These are phyloP conservation scores for Verticillium tricorpus DNA, from an alignment of 2,329 filamentous ascomycete species.

Conservation along the genomic window DNA sequence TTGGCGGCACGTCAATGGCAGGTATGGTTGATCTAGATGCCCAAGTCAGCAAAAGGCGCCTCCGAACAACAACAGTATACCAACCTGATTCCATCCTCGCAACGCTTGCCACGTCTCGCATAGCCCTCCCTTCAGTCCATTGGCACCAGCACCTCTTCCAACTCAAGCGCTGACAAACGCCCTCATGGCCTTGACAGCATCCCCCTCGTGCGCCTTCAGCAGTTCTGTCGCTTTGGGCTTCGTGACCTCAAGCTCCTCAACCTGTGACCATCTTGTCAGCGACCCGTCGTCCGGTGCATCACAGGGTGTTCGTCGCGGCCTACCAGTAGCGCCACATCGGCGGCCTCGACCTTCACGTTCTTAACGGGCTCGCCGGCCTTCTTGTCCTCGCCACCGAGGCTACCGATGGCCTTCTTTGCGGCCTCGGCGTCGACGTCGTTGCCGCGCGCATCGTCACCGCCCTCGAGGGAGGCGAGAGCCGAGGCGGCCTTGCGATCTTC, in stretches of 20 bases:
- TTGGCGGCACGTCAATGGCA: neutral
- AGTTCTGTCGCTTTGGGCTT: conserved; percentile 72
- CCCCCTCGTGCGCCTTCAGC: conserved; percentile 66
- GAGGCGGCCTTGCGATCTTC: conserved; percentile 75
- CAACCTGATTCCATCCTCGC: neutral
- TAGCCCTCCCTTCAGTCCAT: neutral
- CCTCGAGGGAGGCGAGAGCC: conserved; percentile 67
- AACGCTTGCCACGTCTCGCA: neutral
- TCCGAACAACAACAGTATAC: neutral
- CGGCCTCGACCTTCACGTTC: conserved; percentile 68
- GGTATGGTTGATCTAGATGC: neutral
- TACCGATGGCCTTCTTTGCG: conserved; percentile 67
- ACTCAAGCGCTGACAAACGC: conserved; percentile 38
- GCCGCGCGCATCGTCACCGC: conserved; percentile 39
- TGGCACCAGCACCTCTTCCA: neutral
- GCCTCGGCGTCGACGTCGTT: conserved; percentile 64
- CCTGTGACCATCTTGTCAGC: conserved; percentile 28
- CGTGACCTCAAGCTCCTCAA: conserved; percentile 66
- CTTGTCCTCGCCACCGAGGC: conserved; percentile 44
- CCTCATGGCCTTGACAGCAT: conserved; percentile 62
- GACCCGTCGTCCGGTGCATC: neutral
- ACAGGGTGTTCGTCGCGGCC: conserved; percentile 20
- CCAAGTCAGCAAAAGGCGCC: neutral
- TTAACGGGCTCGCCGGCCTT: conserved; percentile 16
- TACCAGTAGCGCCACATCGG: conserved; percentile 67